Evolutionary conservation across 2,329 filamentous ascomycete species (phyloP).

Genomic region (Pseudophaeomoniella oleicola): DNA sequence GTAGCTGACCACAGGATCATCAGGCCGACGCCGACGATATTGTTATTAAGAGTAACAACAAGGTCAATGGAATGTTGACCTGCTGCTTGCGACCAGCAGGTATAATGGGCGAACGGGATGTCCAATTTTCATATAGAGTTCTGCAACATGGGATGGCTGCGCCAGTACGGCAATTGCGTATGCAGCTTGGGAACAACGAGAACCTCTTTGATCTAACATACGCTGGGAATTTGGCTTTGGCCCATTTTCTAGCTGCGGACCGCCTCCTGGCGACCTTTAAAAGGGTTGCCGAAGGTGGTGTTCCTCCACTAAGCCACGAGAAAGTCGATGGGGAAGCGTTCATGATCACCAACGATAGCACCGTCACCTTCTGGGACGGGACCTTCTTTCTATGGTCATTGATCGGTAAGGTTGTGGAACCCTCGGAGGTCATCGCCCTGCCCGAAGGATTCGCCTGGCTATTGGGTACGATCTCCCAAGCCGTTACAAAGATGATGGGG

Average conservation of each 20-base stretch:
- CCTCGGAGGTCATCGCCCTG: conserved; percentile 24
- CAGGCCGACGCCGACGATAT: conserved; percentile 67
- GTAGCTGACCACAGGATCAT: background rate
- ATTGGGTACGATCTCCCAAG: conserved; percentile 27
- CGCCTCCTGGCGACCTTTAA: conserved; percentile 50
- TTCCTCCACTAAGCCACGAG: conserved; percentile 54
- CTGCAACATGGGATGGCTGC: conserved; percentile 52
- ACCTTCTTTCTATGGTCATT: conserved; percentile 60
- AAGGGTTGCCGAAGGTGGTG: conserved; percentile 22
- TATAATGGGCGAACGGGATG: conserved; percentile 82
- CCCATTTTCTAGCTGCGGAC: conserved; percentile 65
- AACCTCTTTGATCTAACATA: conserved; percentile 62
- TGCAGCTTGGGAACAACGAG: conserved; percentile 65
- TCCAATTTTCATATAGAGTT: conserved; percentile 53
- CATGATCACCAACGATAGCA: conserved; percentile 78
- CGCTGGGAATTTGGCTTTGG: conserved; percentile 56
- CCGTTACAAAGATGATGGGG: conserved; percentile 25
- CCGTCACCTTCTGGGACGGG: conserved; percentile 86
- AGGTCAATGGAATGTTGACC: conserved; percentile 52
- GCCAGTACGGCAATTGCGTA: conserved; percentile 46
- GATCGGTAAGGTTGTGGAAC: conserved; percentile 28
- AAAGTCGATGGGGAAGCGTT: conserved; percentile 74
- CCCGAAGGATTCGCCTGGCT: conserved; percentile 23
- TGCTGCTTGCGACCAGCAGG: conserved; percentile 70
- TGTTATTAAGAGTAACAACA: conserved; percentile 59